These are phyloP conservation scores for Termitomyces sp. DNA, from an alignment of 768 basidiomycete genomes.

Conservation along the genomic window DNA sequence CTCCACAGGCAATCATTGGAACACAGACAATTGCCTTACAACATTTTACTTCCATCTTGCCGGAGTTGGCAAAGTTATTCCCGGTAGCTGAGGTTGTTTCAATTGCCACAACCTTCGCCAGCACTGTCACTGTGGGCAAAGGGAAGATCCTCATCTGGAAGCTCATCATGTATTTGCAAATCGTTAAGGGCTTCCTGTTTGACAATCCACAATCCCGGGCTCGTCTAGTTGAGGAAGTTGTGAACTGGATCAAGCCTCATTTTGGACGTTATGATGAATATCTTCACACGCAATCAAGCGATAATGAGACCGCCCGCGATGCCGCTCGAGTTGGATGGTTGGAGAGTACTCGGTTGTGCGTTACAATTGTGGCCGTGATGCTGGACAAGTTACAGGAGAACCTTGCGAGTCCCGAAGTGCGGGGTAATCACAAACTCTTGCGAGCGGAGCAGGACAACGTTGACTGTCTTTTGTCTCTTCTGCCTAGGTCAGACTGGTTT, in stretches of 20 bases:
- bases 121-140: slow-evolving; percentile 70
- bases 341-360: slow-evolving; percentile 85
- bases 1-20: slow-evolving; percentile 87
- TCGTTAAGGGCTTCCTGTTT: slow-evolving; percentile 86
- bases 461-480: slow-evolving; percentile 75
- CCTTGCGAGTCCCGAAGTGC: slow-evolving; percentile 62
- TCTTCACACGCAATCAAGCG: slow-evolving; percentile 54
- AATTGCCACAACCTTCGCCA: slow-evolving; percentile 83
- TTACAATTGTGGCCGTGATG: slow-evolving; percentile 87
- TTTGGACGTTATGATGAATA: slow-evolving; percentile 92
- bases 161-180: slow-evolving; percentile 89
- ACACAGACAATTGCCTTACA: slow-evolving; percentile 94
- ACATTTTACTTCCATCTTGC: slow-evolving; percentile 89
- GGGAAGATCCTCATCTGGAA: slow-evolving; percentile 93
- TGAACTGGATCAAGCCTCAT: slow-evolving; percentile 93
- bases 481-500: slow-evolving; percentile 65
- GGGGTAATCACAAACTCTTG: slow-evolving; percentile 56
- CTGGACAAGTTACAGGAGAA: slow-evolving; percentile 85
- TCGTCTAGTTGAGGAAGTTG: slow-evolving; percentile 79
- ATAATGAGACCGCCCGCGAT: slow-evolving; percentile 65
- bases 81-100: slow-evolving; percentile 80
- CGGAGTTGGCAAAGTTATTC: slow-evolving; percentile 82
- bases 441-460: slow-evolving; percentile 90
- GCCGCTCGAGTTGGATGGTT: slow-evolving; percentile 82
- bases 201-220: slow-evolving; percentile 77